Base-by-base conservation (phyloP, 2,329 filamentous ascomycete species). In the Pseudocercospora fuligena region DNA sequence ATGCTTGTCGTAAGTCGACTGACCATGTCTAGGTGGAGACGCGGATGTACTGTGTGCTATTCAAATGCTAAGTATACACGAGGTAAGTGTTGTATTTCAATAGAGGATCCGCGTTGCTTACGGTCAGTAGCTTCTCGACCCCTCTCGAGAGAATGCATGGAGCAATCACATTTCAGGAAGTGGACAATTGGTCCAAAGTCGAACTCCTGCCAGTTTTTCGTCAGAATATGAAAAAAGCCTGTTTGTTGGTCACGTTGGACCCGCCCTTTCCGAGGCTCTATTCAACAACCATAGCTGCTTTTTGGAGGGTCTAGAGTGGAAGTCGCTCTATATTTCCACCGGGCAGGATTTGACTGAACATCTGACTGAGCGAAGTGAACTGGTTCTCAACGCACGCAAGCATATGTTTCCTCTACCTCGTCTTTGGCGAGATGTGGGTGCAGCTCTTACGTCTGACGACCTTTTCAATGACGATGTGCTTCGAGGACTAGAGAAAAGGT, bases 171-270 rank as follows among this genome's bases (percentile, higher is more conserved):
- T 77, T 9, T 71, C 73, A 21, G 77, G 78, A 5, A 76, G 77
- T 5, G 73, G 74, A 1, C 70, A 70, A 16, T 65, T 80, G 2
- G 74, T 80, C 9, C 69, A 72, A 57, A 68, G 78, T 56, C 75
- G 77, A 5, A 75, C 73, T 3, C 73, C 77, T 2, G 51, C 66
- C 7, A 69, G 69, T 7, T 80, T 79, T 59, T 69, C 68, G 2
- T 75, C 76, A 1, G 76, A 79, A 6, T 79, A 77, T 61, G 78
- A 80, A 57, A 78, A 77, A 63, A 71, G 78, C 0, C 69, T 80
- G 4, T 78, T 80, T 27, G 71, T 78, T 14, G 75, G 73, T 9
- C 76, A 79, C 57, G 73, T 74, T 14, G 78, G 78, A 1, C 72
- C 77, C 21, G 75, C 77, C 16, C 66, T 73, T 25, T 73, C 73